Base-by-base conservation (phyloP, 805 yeast genomes). In the Zygosaccharomyces kombuchaensis region DNA sequence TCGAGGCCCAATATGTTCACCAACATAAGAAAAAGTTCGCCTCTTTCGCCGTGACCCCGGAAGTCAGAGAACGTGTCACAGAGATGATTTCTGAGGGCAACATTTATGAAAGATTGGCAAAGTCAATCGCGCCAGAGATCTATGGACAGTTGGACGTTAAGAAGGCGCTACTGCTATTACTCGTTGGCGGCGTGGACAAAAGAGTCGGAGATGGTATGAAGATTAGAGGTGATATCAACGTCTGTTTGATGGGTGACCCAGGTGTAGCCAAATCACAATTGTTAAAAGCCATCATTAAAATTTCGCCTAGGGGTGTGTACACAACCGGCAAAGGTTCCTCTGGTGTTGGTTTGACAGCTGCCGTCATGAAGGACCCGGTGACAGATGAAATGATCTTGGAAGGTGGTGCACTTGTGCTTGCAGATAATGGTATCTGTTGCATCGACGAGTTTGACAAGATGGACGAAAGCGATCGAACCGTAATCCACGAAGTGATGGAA, bases 311-410 rank as follows among this genome's bases (percentile, higher is more conserved):
- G 61, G 95, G 96, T 41, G 95, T 93, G 25, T 93, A 93, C 67
- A 93, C 99, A 7, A 93, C 99, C 1, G 99, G 99, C 70, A 81
- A 95, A 60, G 99, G 99, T 65, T 89, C 97, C 3, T 93, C 99
- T 0, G 99, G 99, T 46, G 99, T 93, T 37, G 99, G 99, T 71
- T 74, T 93, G 58, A 93, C 99, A 3, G 99, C 99, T 1, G 99
- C 99, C 0, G 99, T 93, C 29, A 89, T 93, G 95, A 80, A 93
- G 60, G 99, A 93, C 66, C 97, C 98, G 2, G 91, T 90, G n/a
- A 93, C 99, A 1, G 99, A 93, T 67, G 99, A 93, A 68, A 87
- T 91, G 95, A 87, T 93, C 12, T 74, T 93, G 42, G 99, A 93
- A 75, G 99, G 98, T 48, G 99, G 99, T 68, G 98, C 99, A 1